phyloP scores from a whole-genome alignment of 2,329 filamentous ascomycete genomes.

The Botrytis fabae region DNA sequence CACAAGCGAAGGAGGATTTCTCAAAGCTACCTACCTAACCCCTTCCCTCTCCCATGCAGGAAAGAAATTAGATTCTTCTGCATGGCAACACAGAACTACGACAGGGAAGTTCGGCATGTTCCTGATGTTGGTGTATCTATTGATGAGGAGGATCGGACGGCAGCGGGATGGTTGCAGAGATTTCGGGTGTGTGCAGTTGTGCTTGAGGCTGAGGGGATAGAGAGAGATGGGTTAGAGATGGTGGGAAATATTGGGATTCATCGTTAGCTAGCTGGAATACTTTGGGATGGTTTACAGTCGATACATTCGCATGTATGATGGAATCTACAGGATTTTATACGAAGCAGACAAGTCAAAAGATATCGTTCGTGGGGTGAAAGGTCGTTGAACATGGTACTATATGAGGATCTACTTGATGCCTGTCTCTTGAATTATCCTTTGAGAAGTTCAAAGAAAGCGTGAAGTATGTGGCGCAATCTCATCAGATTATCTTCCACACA shows the following conservation, averaged over 20 bases:
- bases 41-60: neutral
- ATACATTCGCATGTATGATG: neutral
- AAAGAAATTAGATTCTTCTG: constrained; percentile 8
- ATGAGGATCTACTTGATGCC: neutral
- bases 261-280: neutral
- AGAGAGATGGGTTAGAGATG: neutral
- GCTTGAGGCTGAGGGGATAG: neutral
- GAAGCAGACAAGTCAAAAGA: neutral
- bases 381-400: neutral
- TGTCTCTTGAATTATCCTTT: neutral
- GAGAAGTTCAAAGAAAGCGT: neutral
- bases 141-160: constrained; percentile 19
- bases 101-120: constrained; percentile 23
- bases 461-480: constrained; percentile 13
- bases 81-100: neutral
- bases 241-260: neutral
- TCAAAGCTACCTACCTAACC: neutral
- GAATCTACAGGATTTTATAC: neutral
- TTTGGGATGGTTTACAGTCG: neutral
- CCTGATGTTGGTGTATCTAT: constrained; percentile 12
- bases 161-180: constrained; percentile 7
- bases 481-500: constrained; percentile 6
- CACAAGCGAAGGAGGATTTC: constrained; percentile 15
- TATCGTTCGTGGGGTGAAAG: neutral
- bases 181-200: constrained; percentile 17